phyloP scores from a whole-genome alignment of 139 green algal genomes.

The Tetradesmus obliquus region DNA sequence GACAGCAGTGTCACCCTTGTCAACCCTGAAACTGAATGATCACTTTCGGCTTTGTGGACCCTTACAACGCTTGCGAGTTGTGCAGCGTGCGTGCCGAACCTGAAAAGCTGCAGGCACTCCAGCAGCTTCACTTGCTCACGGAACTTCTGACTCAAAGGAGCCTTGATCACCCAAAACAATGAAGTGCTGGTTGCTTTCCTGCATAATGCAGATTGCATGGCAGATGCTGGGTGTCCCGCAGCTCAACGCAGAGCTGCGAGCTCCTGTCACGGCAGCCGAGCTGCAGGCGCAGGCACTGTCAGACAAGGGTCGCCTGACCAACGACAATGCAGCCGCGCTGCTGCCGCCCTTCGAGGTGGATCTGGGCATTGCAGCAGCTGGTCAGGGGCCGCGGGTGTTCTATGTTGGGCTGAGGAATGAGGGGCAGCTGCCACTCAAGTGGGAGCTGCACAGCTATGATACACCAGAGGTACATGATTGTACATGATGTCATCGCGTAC shows the following conservation, averaged over 20 bases:
- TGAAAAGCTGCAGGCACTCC: no score
- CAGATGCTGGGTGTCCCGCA: conserved; percentile 52
- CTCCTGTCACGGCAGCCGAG: conserved; percentile 42
- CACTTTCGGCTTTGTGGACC: no score
- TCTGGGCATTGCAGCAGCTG: conserved; percentile 57
- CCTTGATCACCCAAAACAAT: no score
- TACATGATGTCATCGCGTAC: not conserved
- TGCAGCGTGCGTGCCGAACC: no score
- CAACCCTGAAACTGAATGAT: not conserved
- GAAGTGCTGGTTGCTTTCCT: not conserved
- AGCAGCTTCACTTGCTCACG: no score
- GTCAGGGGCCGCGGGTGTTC: conserved; percentile 22
- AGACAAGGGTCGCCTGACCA: conserved; percentile 57
- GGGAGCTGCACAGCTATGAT: conserved; percentile 70
- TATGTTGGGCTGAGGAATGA: conserved; percentile 66
- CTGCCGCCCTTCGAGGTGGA: conserved; percentile 64
- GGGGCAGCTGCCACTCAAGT: conserved; percentile 52
- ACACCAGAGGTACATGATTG: conserved; percentile 48
- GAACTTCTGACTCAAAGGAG: no score
- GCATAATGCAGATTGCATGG: conserved; percentile 63
- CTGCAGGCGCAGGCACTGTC: conserved; percentile 38
- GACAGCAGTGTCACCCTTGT: no score
- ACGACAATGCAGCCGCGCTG: conserved; percentile 42
- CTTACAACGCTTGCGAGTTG: no score
- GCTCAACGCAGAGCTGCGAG: conserved; percentile 67